Base-by-base conservation (phyloP, 2,329 filamentous ascomycete genomes). In the Pseudogymnoascus sp. region DNA sequence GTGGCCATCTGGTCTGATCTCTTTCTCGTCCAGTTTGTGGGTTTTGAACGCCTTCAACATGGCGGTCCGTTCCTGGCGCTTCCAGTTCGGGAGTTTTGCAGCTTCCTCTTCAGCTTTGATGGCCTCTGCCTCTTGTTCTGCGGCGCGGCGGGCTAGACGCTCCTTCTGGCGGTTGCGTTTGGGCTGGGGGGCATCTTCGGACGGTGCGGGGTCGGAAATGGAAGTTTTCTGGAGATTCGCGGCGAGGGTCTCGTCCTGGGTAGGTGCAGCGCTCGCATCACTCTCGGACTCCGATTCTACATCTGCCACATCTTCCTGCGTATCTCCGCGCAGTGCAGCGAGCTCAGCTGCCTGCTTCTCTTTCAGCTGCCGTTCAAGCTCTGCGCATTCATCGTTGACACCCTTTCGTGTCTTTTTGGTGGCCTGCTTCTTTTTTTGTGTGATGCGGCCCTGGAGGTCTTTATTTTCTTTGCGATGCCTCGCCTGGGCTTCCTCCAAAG, bases 341-440 rank as follows among this genome's bases (percentile, higher is more conserved):
- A 85, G 65, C 71, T 91, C 88, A 4, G 76, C 77, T 9, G 79
- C 81, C 61, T 94, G 90, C 65, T 81, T 79, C 68, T 89, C 86
- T 64, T 83, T 84, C 41, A 90, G 71, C 61, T 83, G 75, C 6
- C 82, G 77, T 72, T 93, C 89, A 65, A 91, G 77, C 60, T 82
- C 79, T 63, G 87, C 87, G 66, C 90, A 91, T 71, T 93, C 89
- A 59, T 88, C 80, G 39, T 88, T 90, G 70, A 93, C 79, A 28
- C 87, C 86, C 72, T 88, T 90, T 69, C 78, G 84, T 67, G 81
- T 92, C 84, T 85, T 91, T 76, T 97, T 99, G 54, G 88, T 95
- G 14, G 94, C 92, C 67, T 89, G 88, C 79, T 97, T 97, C 80
- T 97, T 99, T 81, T 97, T 97, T 76, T 88, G 91, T 4, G 90